Base-by-base conservation (phyloP, 805 yeast genomes). In the Lipomyces anomalus region DNA sequence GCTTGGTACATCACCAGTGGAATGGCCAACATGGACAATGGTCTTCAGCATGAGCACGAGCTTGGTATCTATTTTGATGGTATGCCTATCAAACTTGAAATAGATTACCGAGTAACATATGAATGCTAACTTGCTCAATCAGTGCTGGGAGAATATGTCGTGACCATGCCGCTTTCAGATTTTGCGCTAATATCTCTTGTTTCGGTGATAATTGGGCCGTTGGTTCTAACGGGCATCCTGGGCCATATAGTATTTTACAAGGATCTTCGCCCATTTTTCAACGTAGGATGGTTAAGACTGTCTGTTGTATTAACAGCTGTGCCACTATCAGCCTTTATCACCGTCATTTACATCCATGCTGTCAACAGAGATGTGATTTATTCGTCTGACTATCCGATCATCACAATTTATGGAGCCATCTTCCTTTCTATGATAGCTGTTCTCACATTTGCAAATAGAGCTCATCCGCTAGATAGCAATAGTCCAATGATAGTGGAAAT, bases 61-160 rank as follows among this genome's bases (percentile, higher is more conserved):
- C 22, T 18, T 21, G 55, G 53, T 28, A 37, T 47, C 11, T 47
- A 40, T 26, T 50, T 41, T 18, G 52, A 50, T 34, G 13, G 44
- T 41, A 18, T 3, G 40, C 13, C n/a, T n/a, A n/a, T n/a, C n/a
- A n/a, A n/a, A n/a, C n/a, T n/a, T n/a, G n/a, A n/a, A n/a, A n/a
- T n/a, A n/a, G 9, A 30, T 23, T 22, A 13, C 3, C 30, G n/a
- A 11, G 29, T 3, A n/a, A 4, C 16, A 6, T 26, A 9, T 28
- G 35, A 20, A 13, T 13, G 7, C 13, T 3, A 18, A 23, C 38
- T 18, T n/a, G 24, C 13, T n/a, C 22, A 20, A 16, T 4, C 17
- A 42, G 29, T 33, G 9, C 17, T 43, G 16, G 53, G 50, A 3
- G 6, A 7, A 11, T n/a, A 22, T 13, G 44, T 26, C 4, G 16